Base-by-base conservation (phyloP, 2,329 filamentous ascomycete species). In the Hymenoscyphus repandus region DNA sequence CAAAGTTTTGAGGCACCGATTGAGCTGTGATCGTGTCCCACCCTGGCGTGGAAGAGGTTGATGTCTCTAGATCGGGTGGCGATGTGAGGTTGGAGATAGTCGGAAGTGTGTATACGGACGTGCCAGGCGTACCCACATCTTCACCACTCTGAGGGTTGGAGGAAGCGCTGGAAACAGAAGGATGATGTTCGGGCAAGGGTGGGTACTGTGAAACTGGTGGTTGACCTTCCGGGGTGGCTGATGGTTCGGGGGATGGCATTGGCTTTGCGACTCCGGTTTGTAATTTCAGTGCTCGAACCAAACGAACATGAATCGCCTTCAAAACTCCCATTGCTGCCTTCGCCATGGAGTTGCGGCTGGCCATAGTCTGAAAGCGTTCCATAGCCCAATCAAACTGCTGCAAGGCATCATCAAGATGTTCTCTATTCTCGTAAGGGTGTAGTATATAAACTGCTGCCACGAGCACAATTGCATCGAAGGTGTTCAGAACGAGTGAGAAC, bases 381-480 rank as follows among this genome's bases (percentile, higher is more conserved):
- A 79, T 74, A 1, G 76, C 76, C 78, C 78, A 82, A 40, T 75
- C 72, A 56, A 81, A 82, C 57, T 83, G 78, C 58, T 79, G 76
- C 7, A 77, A 63, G 0, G 75, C 73, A 20, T 68, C 68, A 3
- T 71, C 66, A 0, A 77, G 64, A 27, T 76, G 64, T 22, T 77
- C 75, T 2, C 66, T 61, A 49, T 81, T 75, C 58, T 83, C 79
- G 18, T 68, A 70, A 1, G 80, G 80, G 54, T 82, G 82, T 7
- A 84, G 62, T 32, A 84, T 82, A 61, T 78, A 82, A 31, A 83
- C 76, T 15, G 78, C 76, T 0, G 80, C 76, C 47, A 83, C 71
- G 49, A 84, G 70, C 13, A 84, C 78, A 17, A 83, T 75, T 12
- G 81, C 80, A 58, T 85, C 81, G 52, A 85, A 84, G 6, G 78